These are phyloP conservation scores for Silene uniflora DNA, from an alignment of 148 eudicot species.

Conservation along the genomic window DNA sequence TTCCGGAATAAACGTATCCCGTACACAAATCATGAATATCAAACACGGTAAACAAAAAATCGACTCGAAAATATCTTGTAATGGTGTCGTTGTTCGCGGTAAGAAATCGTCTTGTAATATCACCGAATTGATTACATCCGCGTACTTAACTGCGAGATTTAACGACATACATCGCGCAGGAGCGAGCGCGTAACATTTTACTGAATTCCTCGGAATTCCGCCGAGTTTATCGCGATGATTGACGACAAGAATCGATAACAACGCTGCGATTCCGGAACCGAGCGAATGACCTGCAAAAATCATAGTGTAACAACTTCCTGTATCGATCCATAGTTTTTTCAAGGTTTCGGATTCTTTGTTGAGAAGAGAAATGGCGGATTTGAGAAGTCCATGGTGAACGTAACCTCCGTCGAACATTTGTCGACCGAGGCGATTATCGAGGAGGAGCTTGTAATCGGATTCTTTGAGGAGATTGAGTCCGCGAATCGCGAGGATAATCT, in stretches of 20 bases:
- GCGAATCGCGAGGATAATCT: conserved; percentile 65
- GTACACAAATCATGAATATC: conserved; percentile 67
- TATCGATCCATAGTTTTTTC: conserved; percentile 58
- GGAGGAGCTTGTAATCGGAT: conserved; percentile 60
- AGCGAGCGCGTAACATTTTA: conserved; percentile 67
- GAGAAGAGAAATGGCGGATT: conserved; percentile 74
- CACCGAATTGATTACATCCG: conserved; percentile 78
- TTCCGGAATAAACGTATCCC: conserved; percentile 88
- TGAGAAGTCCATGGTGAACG: conserved; percentile 82
- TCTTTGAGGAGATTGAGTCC: conserved; percentile 65
- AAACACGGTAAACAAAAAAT: conserved; percentile 92
- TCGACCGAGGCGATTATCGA: conserved; percentile 65
- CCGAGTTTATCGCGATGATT: conserved; percentile 60
- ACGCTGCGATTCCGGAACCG: conserved; percentile 69
- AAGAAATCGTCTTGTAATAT: conserved; percentile 86
- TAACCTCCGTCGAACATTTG: conserved; percentile 95
- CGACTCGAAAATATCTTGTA: conserved; percentile 72
- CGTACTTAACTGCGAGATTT: conserved; percentile 90
- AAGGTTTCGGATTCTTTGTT: conserved; percentile 60
- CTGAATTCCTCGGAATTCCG: conserved; percentile 59
- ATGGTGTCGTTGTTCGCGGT: conserved; percentile 75
- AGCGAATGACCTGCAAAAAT: conserved; percentile 68
- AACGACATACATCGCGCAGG: conserved; percentile 94
- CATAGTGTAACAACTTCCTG: conserved; percentile 62
- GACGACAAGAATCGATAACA: conserved; percentile 57